Percentiles rank a stretch among this genome's conserved stretches.
Conservation (phyloP, 129 eudicot species). For the Tagetes erecta region DNA sequence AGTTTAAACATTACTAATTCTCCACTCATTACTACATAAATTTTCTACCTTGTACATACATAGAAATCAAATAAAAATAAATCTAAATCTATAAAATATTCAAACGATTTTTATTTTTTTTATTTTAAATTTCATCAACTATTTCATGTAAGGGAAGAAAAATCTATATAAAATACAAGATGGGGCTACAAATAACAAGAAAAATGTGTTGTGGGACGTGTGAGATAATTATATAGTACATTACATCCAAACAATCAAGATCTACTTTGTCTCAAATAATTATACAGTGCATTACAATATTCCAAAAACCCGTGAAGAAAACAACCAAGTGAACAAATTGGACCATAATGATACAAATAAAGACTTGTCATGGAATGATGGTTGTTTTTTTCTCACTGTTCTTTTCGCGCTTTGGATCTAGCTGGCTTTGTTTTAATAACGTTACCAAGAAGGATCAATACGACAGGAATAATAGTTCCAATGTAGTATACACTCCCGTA, state of each 20-base stretch:
- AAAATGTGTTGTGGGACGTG: too few relatives aligned
- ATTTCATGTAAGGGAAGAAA: too few relatives aligned
- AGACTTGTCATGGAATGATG: neutral
- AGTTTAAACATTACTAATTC: too few relatives aligned
- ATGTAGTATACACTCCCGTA: slow-evolving; percentile 40
- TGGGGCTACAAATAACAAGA: too few relatives aligned
- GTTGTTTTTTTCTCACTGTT: slow-evolving; percentile 43
- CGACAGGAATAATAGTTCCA: slow-evolving; percentile 31
- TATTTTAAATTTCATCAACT: too few relatives aligned
- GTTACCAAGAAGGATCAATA: slow-evolving; percentile 49
- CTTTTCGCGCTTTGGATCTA: slow-evolving; percentile 74
- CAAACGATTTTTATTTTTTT: too few relatives aligned
- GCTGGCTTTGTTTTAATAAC: slow-evolving; percentile 68
- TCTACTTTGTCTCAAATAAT: slow-evolving; percentile 11
- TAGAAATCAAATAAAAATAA: too few relatives aligned
- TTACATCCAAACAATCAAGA: neutral
- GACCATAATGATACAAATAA: neutral
- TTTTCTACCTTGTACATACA: too few relatives aligned
- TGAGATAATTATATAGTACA: too few relatives aligned
- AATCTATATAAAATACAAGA: too few relatives aligned
- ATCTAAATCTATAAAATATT: too few relatives aligned
- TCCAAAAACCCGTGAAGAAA: neutral
- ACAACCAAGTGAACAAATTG: slow-evolving; percentile 16
- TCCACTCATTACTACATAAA: too few relatives aligned
- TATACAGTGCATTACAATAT: slow-evolving; percentile 19